Evolutionary conservation across 169 alveolate genomes (phyloP), one percentile per base, ranked within the genome.

Genomic region (Miamiensis avidus): DNA sequence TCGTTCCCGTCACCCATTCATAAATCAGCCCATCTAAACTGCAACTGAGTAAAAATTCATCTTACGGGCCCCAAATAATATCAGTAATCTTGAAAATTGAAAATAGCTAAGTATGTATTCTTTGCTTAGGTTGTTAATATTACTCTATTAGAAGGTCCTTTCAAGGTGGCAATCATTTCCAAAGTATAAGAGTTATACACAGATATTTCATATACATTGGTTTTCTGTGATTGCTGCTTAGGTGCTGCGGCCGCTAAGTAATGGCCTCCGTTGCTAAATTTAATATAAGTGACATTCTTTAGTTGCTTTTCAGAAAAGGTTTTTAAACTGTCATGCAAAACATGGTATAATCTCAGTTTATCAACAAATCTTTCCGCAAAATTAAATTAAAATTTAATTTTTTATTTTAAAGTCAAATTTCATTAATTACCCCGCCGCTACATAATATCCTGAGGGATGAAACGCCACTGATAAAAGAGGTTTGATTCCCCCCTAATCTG

Each of bases 371-470:
- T 49, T 49, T 11, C 4, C 4, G 20, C 20, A 49, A 49, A 49
- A 49, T 49, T 11, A 49, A 49, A 49, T 11, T 49, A 11, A 49
- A 11, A 11, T 49, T 11, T 11, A 49, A 49, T 49, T 11, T 49
- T 11, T 11, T 11, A 49, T 49, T 49, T 11, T 11, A 11, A 49
- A 11, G 69, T 11, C 69, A 49, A 49, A 49, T 49, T 49, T 11
- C 20, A 49, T 49, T 11, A 11, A 11, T 49, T 49, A 49, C 32
- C 97, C 95, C 6, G 93, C 96, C 0, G 98, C 97, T 29, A 94
- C 78, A 88, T 92, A 94, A 89, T 93, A 96, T n/a, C 98, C 98
- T 31, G 94, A 84, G 27, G 98, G 98, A 86, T 96, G 98, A 32
- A 96, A 86, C 15, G 97, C 96, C 25, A 94, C 93, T 20, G 95